Evolutionary conservation across 2,329 filamentous ascomycete genomes (phyloP).

Genomic region (Colletotrichum paranaense): DNA sequence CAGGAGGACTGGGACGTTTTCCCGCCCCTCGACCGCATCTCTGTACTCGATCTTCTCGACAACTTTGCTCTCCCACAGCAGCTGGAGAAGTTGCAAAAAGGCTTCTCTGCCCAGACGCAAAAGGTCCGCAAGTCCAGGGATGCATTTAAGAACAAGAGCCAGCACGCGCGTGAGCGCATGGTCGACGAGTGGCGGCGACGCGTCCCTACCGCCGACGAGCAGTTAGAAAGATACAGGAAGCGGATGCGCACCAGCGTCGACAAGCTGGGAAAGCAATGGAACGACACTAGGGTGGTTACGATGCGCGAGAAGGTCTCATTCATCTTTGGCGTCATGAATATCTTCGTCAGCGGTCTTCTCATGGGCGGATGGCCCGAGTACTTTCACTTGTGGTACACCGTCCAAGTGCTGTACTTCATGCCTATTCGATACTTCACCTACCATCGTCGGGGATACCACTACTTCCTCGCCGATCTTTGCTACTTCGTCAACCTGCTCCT

Average conservation of each 20-base stretch:
- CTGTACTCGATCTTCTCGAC: constrained; percentile 92
- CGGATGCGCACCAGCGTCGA: constrained; percentile 93
- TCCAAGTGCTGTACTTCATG: constrained; percentile 93
- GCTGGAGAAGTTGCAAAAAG: constrained; percentile 89
- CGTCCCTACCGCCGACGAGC: constrained; percentile 88
- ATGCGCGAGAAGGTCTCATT: constrained; percentile 94
- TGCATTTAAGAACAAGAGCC: constrained; percentile 79
- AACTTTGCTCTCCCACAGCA: constrained; percentile 92
- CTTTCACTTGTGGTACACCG: constrained; percentile 94
- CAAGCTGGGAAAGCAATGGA: constrained; percentile 86
- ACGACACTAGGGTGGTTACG: constrained; percentile 88
- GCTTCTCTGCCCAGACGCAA: constrained; percentile 83
- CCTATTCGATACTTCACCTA: constrained; percentile 94
- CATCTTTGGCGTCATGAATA: constrained; percentile 95
- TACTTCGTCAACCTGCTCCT: constrained; percentile 96
- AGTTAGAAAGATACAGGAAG: constrained; percentile 88
- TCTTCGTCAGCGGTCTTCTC: constrained; percentile 95
- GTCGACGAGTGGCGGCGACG: constrained; percentile 93
- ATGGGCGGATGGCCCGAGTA: constrained; percentile 86
- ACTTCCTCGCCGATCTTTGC: constrained; percentile 96
- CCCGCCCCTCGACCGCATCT: constrained; percentile 88
- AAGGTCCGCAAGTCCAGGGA: constrained; percentile 87
- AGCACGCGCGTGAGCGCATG: constrained; percentile 86
- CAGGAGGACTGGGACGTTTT: constrained; percentile 90
- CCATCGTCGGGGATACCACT: constrained; percentile 91